phyloP scores from a whole-genome alignment of 495 filamentous ascomycete genomes.

The Pseudomonodictys pantanalensis region DNA sequence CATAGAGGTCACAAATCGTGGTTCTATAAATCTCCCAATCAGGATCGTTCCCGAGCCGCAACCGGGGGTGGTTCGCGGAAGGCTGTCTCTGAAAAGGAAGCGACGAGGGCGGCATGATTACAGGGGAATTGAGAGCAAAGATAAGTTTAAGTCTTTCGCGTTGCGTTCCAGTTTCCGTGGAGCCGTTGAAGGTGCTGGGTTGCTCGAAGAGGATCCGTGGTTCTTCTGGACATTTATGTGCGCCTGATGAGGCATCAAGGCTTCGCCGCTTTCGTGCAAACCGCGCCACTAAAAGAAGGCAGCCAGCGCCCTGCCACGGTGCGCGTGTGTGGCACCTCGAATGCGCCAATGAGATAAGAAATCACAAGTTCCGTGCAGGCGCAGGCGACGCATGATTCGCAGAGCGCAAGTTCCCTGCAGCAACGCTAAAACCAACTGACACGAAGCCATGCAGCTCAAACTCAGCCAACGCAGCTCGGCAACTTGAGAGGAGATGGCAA shows the following conservation, averaged over 20 bases:
- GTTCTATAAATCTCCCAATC: neutral
- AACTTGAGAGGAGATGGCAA: too few species aligned
- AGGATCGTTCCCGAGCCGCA: neutral
- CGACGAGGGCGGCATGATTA: neutral
- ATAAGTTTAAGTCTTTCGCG: neutral
- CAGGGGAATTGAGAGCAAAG: neutral
- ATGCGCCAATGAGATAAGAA: neutral
- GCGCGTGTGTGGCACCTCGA: neutral
- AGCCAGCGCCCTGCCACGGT: neutral
- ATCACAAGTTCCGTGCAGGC: neutral
- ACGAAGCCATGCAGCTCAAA: too few species aligned
- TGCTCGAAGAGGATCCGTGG: too few species aligned
- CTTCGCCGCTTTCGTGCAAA: neutral
- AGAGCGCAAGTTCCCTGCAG: neutral
- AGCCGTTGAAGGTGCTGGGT: neutral
- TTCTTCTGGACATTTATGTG: neutral
- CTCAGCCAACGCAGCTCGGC: too few species aligned
- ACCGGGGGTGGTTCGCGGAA: neutral
- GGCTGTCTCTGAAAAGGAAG: neutral
- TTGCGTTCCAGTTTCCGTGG: neutral
- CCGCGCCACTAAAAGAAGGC: neutral
- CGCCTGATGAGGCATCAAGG: neutral
- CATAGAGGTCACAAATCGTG: neutral
- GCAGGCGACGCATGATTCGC: neutral
- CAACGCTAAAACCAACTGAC: neutral